Evolutionary conservation across 768 basidiomycete genomes (phyloP), one percentile per base, ranked within the genome.

Genomic region (Fomitopsis serialis): DNA sequence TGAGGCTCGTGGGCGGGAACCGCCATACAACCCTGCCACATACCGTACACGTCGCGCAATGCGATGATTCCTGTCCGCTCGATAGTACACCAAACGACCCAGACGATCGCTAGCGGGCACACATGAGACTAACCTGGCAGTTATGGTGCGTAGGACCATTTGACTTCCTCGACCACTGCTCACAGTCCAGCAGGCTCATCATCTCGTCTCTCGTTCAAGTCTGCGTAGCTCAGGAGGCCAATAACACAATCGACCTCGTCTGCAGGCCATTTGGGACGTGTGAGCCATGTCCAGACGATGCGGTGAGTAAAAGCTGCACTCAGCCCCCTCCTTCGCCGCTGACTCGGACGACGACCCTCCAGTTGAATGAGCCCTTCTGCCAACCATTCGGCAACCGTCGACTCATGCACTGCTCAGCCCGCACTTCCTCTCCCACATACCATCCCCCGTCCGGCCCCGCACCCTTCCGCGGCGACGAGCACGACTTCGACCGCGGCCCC

Each of bases 361-460:
- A 95, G 92, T 73, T 90, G 32, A 74, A 84, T 61, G 82, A 94
- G 72, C 93, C 94, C 2, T 96, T 89, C 69, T 98, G 94, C 70
- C 84, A 90, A 64, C 94, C 95, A n/a, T 96, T 93, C 65, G 95
- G 95, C 48, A 95, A 95, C 70, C 83, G 95, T 22, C 84, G 90
- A 19, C 78, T 93, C 37, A 78, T 95, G 74, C 94, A 94, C 65
- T 98, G 94, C 56, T 64, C 80, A 6, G 6, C 32, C 79, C 77
- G 48, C 43, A 59, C 40, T 54, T 59, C 44, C 1, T 24, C 55
- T 32, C 52, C 66, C 43, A 42, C 58, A 19, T 55, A 60, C 67
- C 46, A 70, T 63, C 60, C 62, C 65, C 42, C 7, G 13, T 7
- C 11, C 23, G 10, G 8, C n/a, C 24, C 47, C 3, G 25, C 27